These are phyloP conservation scores for Trichoderma simmonsii DNA, from an alignment of 2,329 filamentous ascomycete species.

Conservation along the genomic window DNA sequence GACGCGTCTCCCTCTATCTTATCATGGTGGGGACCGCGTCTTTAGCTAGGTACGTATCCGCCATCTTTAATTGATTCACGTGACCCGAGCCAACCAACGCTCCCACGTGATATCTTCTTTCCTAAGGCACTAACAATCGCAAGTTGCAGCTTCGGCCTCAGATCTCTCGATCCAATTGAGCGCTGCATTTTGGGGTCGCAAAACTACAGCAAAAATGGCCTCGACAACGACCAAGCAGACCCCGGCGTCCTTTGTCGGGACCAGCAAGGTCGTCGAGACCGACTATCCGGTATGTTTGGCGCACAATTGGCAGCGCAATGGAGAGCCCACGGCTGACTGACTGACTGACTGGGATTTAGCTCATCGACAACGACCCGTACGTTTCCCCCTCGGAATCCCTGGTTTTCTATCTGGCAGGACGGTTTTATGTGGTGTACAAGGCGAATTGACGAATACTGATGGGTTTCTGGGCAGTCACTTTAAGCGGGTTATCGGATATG, in stretches of 20 bases:
- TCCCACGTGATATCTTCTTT: constrained; percentile 30
- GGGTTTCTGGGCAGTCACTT: constrained; percentile 66
- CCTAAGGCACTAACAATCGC: constrained; percentile 31
- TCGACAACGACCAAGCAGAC: constrained; percentile 39
- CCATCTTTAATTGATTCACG: constrained; percentile 14
- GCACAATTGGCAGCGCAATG: constrained; percentile 24
- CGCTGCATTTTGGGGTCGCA: constrained; percentile 26
- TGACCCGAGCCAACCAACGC: neutral
- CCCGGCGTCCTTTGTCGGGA: constrained; percentile 35
- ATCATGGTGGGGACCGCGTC: constrained; percentile 18
- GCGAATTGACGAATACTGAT: constrained; percentile 25
- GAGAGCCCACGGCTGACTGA: constrained; percentile 17
- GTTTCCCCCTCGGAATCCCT: constrained; percentile 21
- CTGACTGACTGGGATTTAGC: constrained; percentile 51
- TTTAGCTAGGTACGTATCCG: neutral
- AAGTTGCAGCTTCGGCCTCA: constrained; percentile 28
- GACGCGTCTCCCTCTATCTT: constrained; percentile 20
- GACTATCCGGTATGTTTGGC: constrained; percentile 75
- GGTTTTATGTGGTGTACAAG: neutral
- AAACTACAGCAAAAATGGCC: constrained; percentile 35
- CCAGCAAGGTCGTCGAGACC: constrained; percentile 72
- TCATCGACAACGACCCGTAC: constrained; percentile 99
- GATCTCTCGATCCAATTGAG: constrained; percentile 29
- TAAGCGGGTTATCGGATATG: constrained; percentile 84
- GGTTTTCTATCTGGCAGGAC: neutral